A percentile compares a stretch with the other conserved stretches of the same genome.
These are phyloP conservation scores for Botrytis fragariae DNA, from an alignment of 2,329 filamentous ascomycete species.

Conservation along the genomic window DNA sequence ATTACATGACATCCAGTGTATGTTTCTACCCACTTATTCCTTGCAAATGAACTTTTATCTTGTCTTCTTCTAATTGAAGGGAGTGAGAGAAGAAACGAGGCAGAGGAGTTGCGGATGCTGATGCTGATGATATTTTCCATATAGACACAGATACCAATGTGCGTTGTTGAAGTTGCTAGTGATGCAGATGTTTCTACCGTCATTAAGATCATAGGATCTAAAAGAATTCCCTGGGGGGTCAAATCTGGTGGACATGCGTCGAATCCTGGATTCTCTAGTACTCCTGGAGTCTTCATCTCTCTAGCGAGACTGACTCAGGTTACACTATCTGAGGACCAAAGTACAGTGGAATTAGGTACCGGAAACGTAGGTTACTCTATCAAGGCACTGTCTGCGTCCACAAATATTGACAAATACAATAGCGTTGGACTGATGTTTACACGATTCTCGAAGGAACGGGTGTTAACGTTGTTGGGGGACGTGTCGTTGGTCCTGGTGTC, in stretches of 20 bases:
- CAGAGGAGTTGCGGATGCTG: not conserved
- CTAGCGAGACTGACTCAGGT: slow-evolving; percentile 22
- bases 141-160: slow-evolving; percentile 28
- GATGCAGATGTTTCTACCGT: slow-evolving; percentile 32
- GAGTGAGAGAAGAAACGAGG: not conserved
- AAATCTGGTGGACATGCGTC: slow-evolving; percentile 43
- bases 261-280: slow-evolving; percentile 28
- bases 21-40: not conserved
- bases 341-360: slow-evolving; percentile 23
- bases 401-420: not conserved
- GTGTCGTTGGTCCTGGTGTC: slow-evolving; percentile 36
- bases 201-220: slow-evolving; percentile 31
- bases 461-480: slow-evolving; percentile 27
- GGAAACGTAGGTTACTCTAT: slow-evolving; percentile 26
- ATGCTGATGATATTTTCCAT: not conserved
- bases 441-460: slow-evolving; percentile 20
- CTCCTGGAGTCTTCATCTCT: slow-evolving; percentile 31
- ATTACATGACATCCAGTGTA: slow-evolving; percentile 36
- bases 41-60: not conserved
- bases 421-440: slow-evolving; percentile 28
- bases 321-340: slow-evolving; percentile 22
- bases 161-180: slow-evolving; percentile 34
- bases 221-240: slow-evolving; percentile 38
- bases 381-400: not conserved
- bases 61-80: not conserved